Evolutionary conservation across 2,329 filamentous ascomycete species (phyloP).

Genomic region (Scolecobasidium constrictum): DNA sequence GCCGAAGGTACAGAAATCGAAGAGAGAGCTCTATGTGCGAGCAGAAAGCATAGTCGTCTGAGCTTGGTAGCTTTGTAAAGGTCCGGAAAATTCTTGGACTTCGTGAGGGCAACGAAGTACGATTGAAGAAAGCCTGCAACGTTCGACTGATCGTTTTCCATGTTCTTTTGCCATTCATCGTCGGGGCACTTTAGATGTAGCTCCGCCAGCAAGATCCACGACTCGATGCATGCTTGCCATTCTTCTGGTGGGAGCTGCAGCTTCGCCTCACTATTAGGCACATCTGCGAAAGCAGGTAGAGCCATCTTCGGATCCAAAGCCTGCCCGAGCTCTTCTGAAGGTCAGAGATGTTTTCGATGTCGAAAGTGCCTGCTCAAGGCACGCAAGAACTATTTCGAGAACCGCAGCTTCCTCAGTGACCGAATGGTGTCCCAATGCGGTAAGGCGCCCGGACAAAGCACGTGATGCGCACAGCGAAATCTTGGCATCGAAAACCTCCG

Average conservation of each 20-base stretch:
- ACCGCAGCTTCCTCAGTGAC: too few relatives aligned
- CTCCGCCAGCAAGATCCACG: conserved; percentile 61
- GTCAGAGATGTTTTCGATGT: too few relatives aligned
- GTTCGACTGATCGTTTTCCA: conserved; percentile 48
- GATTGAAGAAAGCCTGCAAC: conserved; percentile 49
- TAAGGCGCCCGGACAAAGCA: background rate
- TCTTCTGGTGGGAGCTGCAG: conserved; percentile 40
- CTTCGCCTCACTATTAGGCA: background rate
- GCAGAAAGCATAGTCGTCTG: conserved; percentile 38
- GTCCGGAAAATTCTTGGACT: background rate
- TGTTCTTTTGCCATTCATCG: conserved; percentile 41
- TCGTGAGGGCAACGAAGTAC: conserved; percentile 46
- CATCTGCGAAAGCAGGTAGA: conserved; percentile 38
- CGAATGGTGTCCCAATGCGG: background rate
- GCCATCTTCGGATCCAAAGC: conserved; percentile 22
- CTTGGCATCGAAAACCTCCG: background rate
- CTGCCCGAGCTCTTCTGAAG: background rate
- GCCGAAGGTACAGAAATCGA: conserved; percentile 31
- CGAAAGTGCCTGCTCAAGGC: too few relatives aligned
- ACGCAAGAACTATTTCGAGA: too few relatives aligned
- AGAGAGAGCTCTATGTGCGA: conserved; percentile 48
- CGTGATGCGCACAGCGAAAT: background rate
- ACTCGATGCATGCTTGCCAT: conserved; percentile 67
- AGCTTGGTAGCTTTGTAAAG: background rate
- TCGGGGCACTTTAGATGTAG: conserved; percentile 52